phyloP scores from a whole-genome alignment of 768 basidiomycete species.

The Rhizopogon vinicolor region DNA sequence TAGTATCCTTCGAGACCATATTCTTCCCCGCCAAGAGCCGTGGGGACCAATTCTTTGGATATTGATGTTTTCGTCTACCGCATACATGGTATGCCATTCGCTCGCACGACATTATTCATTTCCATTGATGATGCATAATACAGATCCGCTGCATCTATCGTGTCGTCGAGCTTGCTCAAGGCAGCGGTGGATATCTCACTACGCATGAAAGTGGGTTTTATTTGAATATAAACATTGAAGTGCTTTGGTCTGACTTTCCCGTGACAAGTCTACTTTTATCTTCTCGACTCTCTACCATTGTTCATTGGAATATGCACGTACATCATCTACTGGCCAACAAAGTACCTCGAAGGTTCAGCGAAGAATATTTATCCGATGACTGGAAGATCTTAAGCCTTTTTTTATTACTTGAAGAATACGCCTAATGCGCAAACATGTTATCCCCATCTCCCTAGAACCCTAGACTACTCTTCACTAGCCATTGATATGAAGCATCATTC shows the following conservation, averaged over 20 bases:
- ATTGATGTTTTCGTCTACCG: constrained; percentile 19
- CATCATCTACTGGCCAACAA: constrained; percentile 22
- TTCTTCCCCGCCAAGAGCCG: constrained; percentile 2
- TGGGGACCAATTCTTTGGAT: constrained; percentile 17
- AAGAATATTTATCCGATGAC: neutral
- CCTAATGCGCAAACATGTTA: neutral
- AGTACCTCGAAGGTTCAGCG: constrained; percentile 11
- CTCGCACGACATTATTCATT: neutral
- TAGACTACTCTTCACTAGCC: too few species aligned
- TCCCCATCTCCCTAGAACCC: too few species aligned
- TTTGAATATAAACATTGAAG: neutral
- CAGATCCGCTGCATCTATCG: constrained; percentile 28
- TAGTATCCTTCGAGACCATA: constrained; percentile 8
- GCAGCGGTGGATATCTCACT: constrained; percentile 14
- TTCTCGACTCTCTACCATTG: constrained; percentile 24
- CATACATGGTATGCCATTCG: constrained; percentile 19
- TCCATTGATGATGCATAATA: neutral
- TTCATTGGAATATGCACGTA: constrained; percentile 20
- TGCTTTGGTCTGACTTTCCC: neutral
- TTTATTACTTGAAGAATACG: neutral
- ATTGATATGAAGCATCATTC: too few species aligned
- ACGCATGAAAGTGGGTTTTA: constrained; percentile 19
- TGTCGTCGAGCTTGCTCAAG: constrained; percentile 16
- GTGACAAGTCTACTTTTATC: constrained; percentile 22
- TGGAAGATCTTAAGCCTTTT: neutral